Conservation (phyloP, 2,329 filamentous ascomycete species). For the Alternaria ethzedia region DNA sequence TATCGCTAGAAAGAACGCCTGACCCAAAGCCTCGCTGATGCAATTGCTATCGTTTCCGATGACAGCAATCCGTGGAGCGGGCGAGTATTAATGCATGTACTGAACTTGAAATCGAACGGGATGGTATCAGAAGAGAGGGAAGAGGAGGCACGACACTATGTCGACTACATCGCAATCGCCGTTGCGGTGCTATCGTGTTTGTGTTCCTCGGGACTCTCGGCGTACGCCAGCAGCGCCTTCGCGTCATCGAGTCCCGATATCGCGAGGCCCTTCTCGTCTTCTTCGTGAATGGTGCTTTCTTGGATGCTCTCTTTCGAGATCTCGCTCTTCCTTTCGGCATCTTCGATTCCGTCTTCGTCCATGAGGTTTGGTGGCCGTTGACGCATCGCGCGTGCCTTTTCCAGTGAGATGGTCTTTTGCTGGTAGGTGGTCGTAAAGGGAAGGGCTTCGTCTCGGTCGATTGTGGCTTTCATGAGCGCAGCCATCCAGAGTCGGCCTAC, state of each 20-base stretch:
- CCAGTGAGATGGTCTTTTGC: constrained; percentile 92
- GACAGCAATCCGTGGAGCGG: neutral
- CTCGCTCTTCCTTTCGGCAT: constrained; percentile 37
- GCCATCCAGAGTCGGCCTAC: constrained; percentile 97
- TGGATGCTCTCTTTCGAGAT: constrained; percentile 45
- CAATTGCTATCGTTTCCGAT: neutral
- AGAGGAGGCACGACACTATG: neutral
- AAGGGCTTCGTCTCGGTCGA: constrained; percentile 82
- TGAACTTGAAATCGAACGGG: neutral
- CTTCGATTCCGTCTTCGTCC: constrained; percentile 55
- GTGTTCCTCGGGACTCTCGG: constrained; percentile 26
- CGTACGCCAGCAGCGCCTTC: constrained; percentile 43
- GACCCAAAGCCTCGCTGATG: neutral
- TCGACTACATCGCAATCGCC: constrained; percentile 5
- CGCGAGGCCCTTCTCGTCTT: constrained; percentile 48
- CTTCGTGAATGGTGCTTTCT: constrained; percentile 45
- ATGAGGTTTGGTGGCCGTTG: constrained; percentile 90
- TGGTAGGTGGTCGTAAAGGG: constrained; percentile 91
- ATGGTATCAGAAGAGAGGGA: neutral
- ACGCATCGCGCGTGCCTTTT: constrained; percentile 85
- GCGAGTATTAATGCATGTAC: constrained; percentile 5
- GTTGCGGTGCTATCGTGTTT: constrained; percentile 12
- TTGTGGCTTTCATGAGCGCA: constrained; percentile 97
- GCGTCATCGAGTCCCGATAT: constrained; percentile 47
- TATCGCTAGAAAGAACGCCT: neutral